These are phyloP conservation scores for Paecilomyces formosus DNA, from an alignment of 2,329 filamentous ascomycete genomes.

Conservation along the genomic window DNA sequence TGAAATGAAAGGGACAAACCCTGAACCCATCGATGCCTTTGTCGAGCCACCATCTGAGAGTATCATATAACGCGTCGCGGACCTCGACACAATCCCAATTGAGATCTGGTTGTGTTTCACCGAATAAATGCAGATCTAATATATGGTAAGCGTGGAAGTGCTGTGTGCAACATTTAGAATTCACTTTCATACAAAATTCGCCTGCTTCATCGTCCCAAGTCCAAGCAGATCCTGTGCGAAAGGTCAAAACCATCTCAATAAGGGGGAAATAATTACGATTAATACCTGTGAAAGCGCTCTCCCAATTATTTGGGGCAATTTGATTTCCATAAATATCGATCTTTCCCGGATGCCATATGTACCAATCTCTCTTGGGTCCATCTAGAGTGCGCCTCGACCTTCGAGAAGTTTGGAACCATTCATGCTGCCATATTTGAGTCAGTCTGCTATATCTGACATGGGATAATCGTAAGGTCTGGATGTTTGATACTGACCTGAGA, in stretches of 20 bases:
- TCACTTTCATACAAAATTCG: constrained; percentile 48
- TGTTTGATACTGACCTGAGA: constrained; percentile 6
- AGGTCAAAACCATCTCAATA: neutral
- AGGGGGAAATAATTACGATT: neutral
- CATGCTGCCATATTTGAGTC: constrained; percentile 40
- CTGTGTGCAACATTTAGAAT: neutral
- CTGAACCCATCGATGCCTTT: constrained; percentile 63
- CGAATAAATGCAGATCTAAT: constrained; percentile 57
- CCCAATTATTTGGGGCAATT: neutral
- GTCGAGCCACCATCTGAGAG: constrained; percentile 68
- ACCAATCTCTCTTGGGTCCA: constrained; percentile 48
- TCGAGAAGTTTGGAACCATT: constrained; percentile 59
- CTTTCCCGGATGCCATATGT: neutral
- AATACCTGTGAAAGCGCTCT: neutral
- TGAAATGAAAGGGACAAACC: constrained; percentile 24
- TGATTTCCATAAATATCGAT: neutral
- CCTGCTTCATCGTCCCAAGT: constrained; percentile 58
- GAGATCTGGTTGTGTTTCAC: constrained; percentile 64
- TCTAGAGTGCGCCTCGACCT: constrained; percentile 47
- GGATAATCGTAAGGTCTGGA: neutral
- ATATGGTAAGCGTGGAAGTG: neutral
- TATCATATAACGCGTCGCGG: constrained; percentile 57
- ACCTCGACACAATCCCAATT: constrained; percentile 67
- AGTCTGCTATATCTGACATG: neutral
- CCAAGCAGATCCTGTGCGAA: constrained; percentile 12